Conservation (phyloP, 352 stramenopile genomes). For the Halophytophthora polymorphica region DNA sequence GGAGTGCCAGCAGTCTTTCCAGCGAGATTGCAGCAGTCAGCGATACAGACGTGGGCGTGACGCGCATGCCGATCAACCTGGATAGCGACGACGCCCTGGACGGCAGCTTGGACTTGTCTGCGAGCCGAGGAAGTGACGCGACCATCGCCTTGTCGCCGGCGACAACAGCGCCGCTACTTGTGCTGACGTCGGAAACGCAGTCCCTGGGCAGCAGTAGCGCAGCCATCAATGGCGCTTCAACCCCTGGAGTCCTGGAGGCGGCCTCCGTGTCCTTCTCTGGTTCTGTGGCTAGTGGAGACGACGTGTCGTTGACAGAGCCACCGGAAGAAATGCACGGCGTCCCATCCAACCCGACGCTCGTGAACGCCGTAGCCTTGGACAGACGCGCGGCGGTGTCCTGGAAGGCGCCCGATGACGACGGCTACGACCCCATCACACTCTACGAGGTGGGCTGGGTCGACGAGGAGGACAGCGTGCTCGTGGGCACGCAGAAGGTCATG, state of each 20-base stretch:
- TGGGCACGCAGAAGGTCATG: constrained; percentile 38
- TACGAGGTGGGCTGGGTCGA: constrained; percentile 70
- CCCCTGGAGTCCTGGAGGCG: too few species aligned
- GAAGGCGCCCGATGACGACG: constrained; percentile 63
- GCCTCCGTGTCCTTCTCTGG: too few species aligned
- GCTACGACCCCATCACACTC: constrained; percentile 46
- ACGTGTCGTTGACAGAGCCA: background rate
- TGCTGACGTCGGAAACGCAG: too few species aligned
- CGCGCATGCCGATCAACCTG: constrained; percentile 1
- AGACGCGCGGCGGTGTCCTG: constrained; percentile 56
- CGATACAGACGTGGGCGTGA: background rate
- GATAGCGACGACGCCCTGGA: too few species aligned
- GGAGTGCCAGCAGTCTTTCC: too few species aligned
- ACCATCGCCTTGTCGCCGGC: too few species aligned
- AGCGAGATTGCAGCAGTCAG: too few species aligned
- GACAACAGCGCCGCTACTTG: too few species aligned
- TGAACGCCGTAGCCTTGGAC: constrained; percentile 51
- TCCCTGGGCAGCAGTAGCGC: too few species aligned
- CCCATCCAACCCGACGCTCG: constrained; percentile 58
- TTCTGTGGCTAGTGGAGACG: background rate
- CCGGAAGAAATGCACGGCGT: constrained; percentile 45
- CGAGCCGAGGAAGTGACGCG: too few species aligned
- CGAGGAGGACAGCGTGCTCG: constrained; percentile 37
- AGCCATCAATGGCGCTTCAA: too few species aligned
- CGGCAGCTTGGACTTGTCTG: too few species aligned